These are phyloP conservation scores for Flueggea neowawraea DNA, from an alignment of 441 rosid species.

Conservation along the genomic window DNA sequence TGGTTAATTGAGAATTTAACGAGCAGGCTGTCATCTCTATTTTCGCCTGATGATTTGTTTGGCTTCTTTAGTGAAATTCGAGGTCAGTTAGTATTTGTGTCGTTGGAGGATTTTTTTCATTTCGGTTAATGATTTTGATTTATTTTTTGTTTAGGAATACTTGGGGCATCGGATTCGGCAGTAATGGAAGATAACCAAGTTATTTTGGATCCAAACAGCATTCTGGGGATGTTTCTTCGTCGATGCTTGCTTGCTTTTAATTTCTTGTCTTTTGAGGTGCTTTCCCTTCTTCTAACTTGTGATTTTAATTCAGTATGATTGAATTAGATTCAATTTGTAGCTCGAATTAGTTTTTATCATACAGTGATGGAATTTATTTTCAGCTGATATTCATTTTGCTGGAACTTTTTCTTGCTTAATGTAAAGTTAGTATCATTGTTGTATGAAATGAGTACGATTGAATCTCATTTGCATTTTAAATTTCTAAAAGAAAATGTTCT, in stretches of 20 bases:
- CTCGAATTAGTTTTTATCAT: no score
- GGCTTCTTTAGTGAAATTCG: slow-evolving; percentile 75
- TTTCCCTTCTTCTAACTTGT: slow-evolving; percentile 1
- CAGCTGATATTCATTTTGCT: no score
- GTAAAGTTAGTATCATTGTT: no score
- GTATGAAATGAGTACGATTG: no score
- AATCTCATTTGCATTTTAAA: no score
- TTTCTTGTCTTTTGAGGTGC: slow-evolving; percentile 79
- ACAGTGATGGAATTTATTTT: no score
- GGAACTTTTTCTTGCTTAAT: no score
- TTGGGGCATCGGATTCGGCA: slow-evolving; percentile 57
- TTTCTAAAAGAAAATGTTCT: no score
- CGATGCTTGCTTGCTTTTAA: slow-evolving; percentile 88
- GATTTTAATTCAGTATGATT: background rate
- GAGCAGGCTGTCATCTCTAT: slow-evolving; percentile 54
- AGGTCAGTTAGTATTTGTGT: slow-evolving; percentile 36
- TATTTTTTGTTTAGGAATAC: slow-evolving; percentile 45
- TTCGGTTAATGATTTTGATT: background rate
- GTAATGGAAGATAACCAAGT: slow-evolving; percentile 79
- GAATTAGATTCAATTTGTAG: background rate
- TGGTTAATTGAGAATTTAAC: slow-evolving; percentile 73
- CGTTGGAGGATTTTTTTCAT: background rate
- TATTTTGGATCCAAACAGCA: slow-evolving; percentile 78
- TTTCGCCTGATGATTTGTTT: slow-evolving; percentile 79
- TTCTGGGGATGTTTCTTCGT: slow-evolving; percentile 81